Conservation (phyloP, 257 asterid species). For the Cynanchum wilfordii region DNA sequence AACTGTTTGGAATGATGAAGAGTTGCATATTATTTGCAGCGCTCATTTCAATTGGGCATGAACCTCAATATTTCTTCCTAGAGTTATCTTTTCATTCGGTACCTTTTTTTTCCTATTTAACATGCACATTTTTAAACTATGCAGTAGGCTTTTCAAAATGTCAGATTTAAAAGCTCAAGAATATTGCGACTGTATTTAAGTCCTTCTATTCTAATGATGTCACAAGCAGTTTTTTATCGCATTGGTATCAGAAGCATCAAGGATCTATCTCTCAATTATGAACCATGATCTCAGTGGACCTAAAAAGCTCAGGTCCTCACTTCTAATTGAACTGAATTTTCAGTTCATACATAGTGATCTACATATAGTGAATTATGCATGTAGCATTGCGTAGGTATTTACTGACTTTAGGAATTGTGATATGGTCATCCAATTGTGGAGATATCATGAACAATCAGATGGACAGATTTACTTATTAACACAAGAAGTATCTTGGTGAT, state of each 20-base stretch:
- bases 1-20: not conserved
- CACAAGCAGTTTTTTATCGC: no score
- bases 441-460: not conserved
- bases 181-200: not conserved
- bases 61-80: not conserved
- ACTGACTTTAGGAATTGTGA: not conserved
- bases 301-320: not conserved
- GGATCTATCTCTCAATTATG: not conserved
- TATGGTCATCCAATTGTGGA: not conserved
- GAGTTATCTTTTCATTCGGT: not conserved
- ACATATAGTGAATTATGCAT: not conserved
- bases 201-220: not conserved
- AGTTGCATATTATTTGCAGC: not conserved
- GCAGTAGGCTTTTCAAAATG: not conserved
- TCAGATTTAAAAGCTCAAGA: not conserved
- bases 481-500: not conserved
- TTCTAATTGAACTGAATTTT: not conserved
- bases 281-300: not conserved
- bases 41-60: not conserved
- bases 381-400: not conserved
- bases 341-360: not conserved
- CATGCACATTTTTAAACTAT: not conserved
- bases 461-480: not conserved
- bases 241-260: not conserved
- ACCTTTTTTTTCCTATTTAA: not conserved